Percentiles rank a stretch among this genome's conserved stretches.
phyloP scores from a whole-genome alignment of 345 rosid species.

The Passiflora organensis region DNA sequence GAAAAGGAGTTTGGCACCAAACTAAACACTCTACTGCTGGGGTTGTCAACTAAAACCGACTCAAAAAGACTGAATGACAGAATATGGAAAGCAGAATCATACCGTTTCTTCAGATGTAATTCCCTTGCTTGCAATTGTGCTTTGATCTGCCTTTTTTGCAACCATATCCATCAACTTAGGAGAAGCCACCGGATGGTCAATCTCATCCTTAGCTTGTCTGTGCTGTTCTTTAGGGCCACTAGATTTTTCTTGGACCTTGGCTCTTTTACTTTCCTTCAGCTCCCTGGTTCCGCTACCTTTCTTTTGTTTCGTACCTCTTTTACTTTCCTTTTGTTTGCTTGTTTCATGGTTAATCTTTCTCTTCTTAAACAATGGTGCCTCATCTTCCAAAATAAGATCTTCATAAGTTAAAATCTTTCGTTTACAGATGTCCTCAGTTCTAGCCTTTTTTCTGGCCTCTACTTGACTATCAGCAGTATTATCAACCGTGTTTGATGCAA shows the following conservation, averaged over 20 bases:
- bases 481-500: constrained; percentile 3
- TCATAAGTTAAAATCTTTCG: constrained; percentile 18
- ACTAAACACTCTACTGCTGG: neutral
- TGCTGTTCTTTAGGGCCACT: constrained; percentile 11
- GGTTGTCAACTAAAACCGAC: neutral
- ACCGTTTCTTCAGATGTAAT: constrained; percentile 38
- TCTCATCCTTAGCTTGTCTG: constrained; percentile 6
- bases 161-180: constrained; percentile 3
- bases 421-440: constrained; percentile 18
- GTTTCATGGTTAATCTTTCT: constrained; percentile 3
- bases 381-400: constrained; percentile 14
- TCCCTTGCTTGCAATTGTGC: constrained; percentile 20
- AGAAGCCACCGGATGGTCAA: constrained; percentile 10
- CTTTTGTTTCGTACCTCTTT: constrained; percentile 11
- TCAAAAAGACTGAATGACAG: neutral
- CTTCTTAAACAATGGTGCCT: constrained; percentile 13
- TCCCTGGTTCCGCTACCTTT: constrained; percentile 14
- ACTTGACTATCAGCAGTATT: neutral
- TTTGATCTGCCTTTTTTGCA: constrained; percentile 17
- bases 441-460: constrained; percentile 14
- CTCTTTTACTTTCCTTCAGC: neutral
- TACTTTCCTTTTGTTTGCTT: constrained; percentile 8
- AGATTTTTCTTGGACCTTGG: constrained; percentile 15
- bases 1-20: too few relatives aligned
- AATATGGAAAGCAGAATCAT: neutral